These are phyloP conservation scores for Spongiforma sp. DNA, from an alignment of 1,284 basidiomycete genomes.

Conservation along the genomic window DNA sequence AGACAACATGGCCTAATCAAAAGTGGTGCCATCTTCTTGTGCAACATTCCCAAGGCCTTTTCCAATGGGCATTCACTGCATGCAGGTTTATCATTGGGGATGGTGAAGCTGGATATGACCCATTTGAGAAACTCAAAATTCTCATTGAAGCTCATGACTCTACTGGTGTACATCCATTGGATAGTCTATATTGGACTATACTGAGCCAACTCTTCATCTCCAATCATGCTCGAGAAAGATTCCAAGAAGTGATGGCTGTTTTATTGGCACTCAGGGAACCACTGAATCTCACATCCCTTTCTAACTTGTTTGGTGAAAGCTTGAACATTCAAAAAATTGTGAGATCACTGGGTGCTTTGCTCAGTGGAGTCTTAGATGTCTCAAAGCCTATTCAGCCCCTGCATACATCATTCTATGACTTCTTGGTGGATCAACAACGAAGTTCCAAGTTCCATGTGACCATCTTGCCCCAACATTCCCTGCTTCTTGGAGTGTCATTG, in stretches of 20 bases:
- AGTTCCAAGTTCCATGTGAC: background rate
- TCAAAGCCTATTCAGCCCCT: background rate
- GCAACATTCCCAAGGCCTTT: background rate
- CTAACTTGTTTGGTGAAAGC: background rate
- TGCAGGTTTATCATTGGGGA: constrained; percentile 7
- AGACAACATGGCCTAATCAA: background rate
- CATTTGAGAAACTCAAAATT: background rate
- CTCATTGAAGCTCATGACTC: background rate
- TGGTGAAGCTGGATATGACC: background rate
- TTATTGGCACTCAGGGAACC: constrained; percentile 1
- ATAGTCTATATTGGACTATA: background rate
- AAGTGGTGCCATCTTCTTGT: constrained; percentile 13
- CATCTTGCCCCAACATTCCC: background rate
- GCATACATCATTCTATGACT: background rate
- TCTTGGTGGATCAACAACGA: background rate
- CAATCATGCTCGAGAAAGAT: background rate
- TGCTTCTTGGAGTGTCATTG: background rate
- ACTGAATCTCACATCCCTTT: background rate
- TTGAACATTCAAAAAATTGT: background rate
- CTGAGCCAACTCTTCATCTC: background rate
- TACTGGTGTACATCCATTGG: background rate
- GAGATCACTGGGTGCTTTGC: background rate
- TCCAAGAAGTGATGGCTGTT: constrained; percentile 7
- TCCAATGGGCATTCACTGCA: constrained; percentile 15
- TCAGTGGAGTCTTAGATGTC: background rate